These are phyloP conservation scores for Torrubiella hemipterigena DNA, from an alignment of 2,329 filamentous ascomycete genomes.

Conservation along the genomic window DNA sequence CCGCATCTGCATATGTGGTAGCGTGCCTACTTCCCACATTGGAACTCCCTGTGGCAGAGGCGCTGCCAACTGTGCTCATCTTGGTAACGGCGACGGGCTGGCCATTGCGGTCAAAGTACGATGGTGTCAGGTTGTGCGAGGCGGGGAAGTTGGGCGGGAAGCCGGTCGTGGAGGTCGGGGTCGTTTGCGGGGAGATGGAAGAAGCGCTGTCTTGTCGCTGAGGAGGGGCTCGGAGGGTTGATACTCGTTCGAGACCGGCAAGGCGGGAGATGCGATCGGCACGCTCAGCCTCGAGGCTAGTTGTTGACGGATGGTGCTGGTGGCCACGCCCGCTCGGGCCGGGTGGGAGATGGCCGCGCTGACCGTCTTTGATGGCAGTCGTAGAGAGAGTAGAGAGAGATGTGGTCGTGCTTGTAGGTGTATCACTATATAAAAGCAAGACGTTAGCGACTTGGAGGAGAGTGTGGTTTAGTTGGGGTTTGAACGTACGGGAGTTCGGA, in stretches of 20 bases:
- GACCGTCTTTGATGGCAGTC: conserved; percentile 91
- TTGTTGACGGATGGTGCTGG: conserved; percentile 47
- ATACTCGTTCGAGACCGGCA: conserved; percentile 79
- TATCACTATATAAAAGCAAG: conserved; percentile 56
- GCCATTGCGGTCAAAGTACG: conserved; percentile 72
- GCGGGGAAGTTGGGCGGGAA: conserved; percentile 27
- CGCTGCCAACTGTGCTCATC: conserved; percentile 85
- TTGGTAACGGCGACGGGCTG: conserved; percentile 56
- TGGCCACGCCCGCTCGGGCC: conserved; percentile 40
- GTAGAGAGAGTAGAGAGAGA: conserved; percentile 87
- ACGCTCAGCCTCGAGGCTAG: conserved; percentile 79
- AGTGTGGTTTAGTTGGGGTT: too few relatives aligned
- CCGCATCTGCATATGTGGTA: conserved; percentile 42
- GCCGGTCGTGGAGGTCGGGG: conserved; percentile 34
- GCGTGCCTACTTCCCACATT: conserved; percentile 38
- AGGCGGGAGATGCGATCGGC: conserved; percentile 92
- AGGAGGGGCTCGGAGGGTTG: conserved; percentile 52
- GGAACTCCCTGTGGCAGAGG: conserved; percentile 72
- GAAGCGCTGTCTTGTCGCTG: conserved; percentile 16
- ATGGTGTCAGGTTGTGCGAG: conserved; percentile 37
- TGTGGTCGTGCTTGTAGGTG: conserved; percentile 83
- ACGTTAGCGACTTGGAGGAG: too few relatives aligned
- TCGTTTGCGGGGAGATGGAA: conserved; percentile 36
- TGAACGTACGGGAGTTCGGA: conserved; percentile 74
- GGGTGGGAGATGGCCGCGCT: conserved; percentile 62